Percentiles rank a stretch among this genome's conserved stretches.
phyloP scores from a whole-genome alignment of 495 filamentous ascomycete genomes.

The Xylaria scruposa region DNA sequence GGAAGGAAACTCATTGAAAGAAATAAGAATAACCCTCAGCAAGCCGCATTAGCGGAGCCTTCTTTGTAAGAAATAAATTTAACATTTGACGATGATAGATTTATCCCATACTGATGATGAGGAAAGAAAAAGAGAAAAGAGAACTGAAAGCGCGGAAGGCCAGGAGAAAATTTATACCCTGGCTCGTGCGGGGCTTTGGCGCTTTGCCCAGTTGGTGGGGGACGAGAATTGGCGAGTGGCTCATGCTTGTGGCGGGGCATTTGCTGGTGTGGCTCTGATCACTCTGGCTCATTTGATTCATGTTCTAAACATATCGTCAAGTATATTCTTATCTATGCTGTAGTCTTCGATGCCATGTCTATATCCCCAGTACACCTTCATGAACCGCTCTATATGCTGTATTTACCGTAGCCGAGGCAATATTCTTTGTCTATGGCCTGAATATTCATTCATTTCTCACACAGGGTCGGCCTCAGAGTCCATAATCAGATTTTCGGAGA shows the following conservation, averaged over 20 bases:
- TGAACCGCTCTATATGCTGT: not conserved
- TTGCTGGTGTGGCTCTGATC: slow-evolving; percentile 11
- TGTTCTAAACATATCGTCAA: not conserved
- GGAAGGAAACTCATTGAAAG: slow-evolving; percentile 57
- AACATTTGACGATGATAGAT: slow-evolving; percentile 49
- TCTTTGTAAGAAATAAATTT: slow-evolving; percentile 48
- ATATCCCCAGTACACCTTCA: not conserved
- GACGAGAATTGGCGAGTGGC: slow-evolving; percentile 16
- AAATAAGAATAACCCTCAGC: slow-evolving; percentile 59
- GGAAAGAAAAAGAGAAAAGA: slow-evolving; percentile 39
- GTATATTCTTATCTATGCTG: not conserved
- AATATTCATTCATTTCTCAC: not conserved
- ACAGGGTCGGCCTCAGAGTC: not conserved
- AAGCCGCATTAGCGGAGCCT: slow-evolving; percentile 59
- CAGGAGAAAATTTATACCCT: slow-evolving; percentile 33
- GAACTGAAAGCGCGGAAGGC: not conserved
- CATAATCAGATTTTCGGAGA: slow-evolving; percentile 47
- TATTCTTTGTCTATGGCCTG: slow-evolving; percentile 3
- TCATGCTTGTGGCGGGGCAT: not conserved
- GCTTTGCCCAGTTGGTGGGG: slow-evolving; percentile 9
- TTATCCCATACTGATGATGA: slow-evolving; percentile 58
- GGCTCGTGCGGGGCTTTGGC: slow-evolving; percentile 23
- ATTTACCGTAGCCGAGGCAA: not conserved
- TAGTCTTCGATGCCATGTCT: not conserved
- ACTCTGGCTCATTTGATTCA: not conserved